Base-by-base conservation (phyloP, 192 early-diverging fungal genomes). In the Gonapodya prolifera region DNA sequence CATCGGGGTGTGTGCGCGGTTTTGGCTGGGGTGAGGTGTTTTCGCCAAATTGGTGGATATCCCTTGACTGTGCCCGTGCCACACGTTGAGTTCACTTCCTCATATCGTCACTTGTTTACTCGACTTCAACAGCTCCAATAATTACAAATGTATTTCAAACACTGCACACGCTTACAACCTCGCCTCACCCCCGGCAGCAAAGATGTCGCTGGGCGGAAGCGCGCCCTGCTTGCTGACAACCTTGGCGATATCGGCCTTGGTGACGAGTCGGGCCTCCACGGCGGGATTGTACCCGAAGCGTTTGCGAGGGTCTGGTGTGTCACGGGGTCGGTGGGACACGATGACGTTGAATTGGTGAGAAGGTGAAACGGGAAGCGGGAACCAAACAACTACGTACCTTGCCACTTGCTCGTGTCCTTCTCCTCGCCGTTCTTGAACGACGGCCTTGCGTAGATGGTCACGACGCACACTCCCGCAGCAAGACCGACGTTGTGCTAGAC, bases 261-360 rank as follows among this genome's bases (percentile, higher is more conserved):
- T 84, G 33, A 92, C 82, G n/a, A 77, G 79, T 13, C 88, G 86
- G 31, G 87, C 88, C 79, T 90, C 89, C 8, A 83, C 81, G 30
- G 91, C 90, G 34, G 84, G 83, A 76, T 83, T 84, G 79, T 79
- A 83, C 18, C 81, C 83, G 30, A 84, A 33, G 1, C 83, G 35
- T 33, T 70, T 73, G 1, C 78, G 35, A 18, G 80, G 71, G 75
- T 78, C 78, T 92, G 91, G 81, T 92, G 91, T 75, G 91, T 89
- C 31, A 92, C 82, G 1, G 88, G 89, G 35, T 87, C 85, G 71
- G 83, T 87, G 69, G 83, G 83, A 79, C 88, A 87, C 29, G 87
- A 81, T 8, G n/a, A 8, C n/a, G 45, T 8, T 8, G 45, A 8
- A 69, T 16, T 16, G 45, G 45, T n/a, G 45, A n/a, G 45, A 69